These are phyloP conservation scores for Rhynchospora pubera DNA, from an alignment of 176 grass and related monocot species.

Conservation along the genomic window DNA sequence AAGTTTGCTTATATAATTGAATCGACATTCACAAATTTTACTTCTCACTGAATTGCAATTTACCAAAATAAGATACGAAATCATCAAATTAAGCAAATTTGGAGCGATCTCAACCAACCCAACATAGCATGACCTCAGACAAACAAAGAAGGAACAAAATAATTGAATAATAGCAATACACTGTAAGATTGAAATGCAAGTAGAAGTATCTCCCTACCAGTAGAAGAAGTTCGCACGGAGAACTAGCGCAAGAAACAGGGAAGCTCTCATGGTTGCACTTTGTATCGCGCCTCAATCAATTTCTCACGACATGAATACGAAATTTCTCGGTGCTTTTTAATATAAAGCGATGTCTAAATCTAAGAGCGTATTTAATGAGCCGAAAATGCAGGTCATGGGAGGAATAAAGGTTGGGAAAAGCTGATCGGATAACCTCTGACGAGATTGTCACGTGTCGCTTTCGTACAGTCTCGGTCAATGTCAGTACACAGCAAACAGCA, in stretches of 20 bases:
- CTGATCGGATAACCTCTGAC: not conserved
- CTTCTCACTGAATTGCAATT: not conserved
- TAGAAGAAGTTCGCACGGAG: not conserved
- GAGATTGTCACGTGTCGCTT: not conserved
- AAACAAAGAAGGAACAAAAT: no score
- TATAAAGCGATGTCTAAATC: not conserved
- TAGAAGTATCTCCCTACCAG: not conserved
- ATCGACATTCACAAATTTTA: not conserved
- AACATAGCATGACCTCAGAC: not conserved
- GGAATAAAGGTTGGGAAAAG: not conserved
- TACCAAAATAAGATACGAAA: not conserved
- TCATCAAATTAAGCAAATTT: not conserved
- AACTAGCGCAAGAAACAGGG: constrained; percentile 7
- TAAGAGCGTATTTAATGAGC: not conserved
- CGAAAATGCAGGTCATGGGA: not conserved
- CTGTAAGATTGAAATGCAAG: not conserved
- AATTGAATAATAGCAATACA: not conserved
- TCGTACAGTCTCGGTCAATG: not conserved
- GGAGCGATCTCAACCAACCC: no score
- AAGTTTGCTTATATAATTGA: not conserved
- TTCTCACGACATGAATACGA: not conserved
- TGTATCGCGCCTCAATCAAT: not conserved
- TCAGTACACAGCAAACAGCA: no score
- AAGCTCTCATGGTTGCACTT: not conserved
- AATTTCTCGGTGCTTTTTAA: not conserved